Conservation (phyloP, 257 asterid genomes). For the Solanum dulcamara region DNA sequence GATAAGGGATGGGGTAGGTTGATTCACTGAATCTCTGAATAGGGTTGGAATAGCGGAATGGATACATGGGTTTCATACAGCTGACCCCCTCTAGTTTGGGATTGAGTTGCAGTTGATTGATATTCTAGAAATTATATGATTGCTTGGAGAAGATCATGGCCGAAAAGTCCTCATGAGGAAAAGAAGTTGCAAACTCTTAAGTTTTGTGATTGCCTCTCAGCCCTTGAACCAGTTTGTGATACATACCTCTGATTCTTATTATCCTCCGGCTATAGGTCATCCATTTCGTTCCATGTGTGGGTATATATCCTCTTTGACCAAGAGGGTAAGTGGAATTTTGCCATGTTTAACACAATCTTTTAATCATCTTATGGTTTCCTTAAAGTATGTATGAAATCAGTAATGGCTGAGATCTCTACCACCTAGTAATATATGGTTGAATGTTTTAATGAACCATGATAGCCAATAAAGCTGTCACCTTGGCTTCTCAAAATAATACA, state of each 20-base stretch:
- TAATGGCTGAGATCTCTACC: not conserved
- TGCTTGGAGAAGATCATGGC: not conserved
- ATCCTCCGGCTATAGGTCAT: not conserved
- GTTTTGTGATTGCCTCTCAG: not conserved
- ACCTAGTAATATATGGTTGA: not conserved
- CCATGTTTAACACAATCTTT: not conserved
- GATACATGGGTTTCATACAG: not conserved
- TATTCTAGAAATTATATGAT: not conserved
- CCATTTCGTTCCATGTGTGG: not conserved
- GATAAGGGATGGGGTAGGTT: not conserved
- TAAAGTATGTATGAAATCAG: not conserved
- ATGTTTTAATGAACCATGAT: not conserved
- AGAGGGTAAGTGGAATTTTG: too few species aligned
- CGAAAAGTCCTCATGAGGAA: not conserved
- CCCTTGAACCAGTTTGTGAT: not conserved
- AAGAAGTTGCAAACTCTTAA: not conserved
- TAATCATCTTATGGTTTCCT: not conserved
- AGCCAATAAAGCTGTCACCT: not conserved
- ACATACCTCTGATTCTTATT: not conserved
- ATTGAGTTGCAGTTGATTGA: not conserved
- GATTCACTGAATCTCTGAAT: not conserved
- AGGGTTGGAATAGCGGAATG: not conserved
- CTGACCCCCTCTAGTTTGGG: not conserved
- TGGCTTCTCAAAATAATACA: not conserved
- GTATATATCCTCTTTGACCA: not conserved